Conservation (phyloP, 768 basidiomycete species). For the Gautieria morchelliformis region DNA sequence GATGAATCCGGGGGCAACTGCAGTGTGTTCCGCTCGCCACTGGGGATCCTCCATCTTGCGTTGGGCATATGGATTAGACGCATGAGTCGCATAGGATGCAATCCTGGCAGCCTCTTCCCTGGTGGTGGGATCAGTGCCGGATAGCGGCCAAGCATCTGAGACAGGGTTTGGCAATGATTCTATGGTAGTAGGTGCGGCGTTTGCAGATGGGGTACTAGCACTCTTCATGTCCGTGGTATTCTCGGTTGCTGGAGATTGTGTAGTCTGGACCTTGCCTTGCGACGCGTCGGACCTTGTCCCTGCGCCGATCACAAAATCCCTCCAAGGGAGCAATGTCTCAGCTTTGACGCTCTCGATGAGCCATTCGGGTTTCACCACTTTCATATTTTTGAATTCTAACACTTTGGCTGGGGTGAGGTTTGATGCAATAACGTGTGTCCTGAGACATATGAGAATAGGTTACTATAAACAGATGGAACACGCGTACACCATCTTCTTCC, state of each 20-base stretch:
- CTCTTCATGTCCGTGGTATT: background rate
- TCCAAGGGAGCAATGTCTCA: slow-evolving; percentile 70
- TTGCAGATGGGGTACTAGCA: background rate
- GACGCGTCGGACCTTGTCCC: background rate
- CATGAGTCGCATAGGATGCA: slow-evolving; percentile 57
- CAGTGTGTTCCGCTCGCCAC: slow-evolving; percentile 86
- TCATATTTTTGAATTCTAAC: slow-evolving; percentile 82
- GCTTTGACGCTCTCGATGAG: slow-evolving; percentile 67
- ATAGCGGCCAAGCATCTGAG: slow-evolving; percentile 18
- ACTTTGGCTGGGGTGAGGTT: slow-evolving; percentile 86
- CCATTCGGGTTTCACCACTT: slow-evolving; percentile 86
- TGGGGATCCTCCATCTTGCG: slow-evolving; percentile 74
- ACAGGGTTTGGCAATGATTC: background rate
- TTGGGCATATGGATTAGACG: slow-evolving; percentile 63
- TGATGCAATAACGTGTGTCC: slow-evolving; percentile 88
- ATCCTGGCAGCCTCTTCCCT: slow-evolving; percentile 35
- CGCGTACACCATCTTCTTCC: slow-evolving; percentile 62
- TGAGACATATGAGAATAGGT: slow-evolving; percentile 18
- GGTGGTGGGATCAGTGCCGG: slow-evolving; percentile 33
- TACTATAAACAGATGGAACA: background rate
- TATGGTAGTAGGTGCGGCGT: background rate
- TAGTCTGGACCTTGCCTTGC: background rate
- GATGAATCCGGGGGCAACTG: slow-evolving; percentile 77
- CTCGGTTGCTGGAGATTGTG: background rate
- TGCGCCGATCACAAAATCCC: slow-evolving; percentile 47